Evolutionary conservation across 2,329 filamentous ascomycete species (phyloP).

Genomic region (Exophiala bonariae): DNA sequence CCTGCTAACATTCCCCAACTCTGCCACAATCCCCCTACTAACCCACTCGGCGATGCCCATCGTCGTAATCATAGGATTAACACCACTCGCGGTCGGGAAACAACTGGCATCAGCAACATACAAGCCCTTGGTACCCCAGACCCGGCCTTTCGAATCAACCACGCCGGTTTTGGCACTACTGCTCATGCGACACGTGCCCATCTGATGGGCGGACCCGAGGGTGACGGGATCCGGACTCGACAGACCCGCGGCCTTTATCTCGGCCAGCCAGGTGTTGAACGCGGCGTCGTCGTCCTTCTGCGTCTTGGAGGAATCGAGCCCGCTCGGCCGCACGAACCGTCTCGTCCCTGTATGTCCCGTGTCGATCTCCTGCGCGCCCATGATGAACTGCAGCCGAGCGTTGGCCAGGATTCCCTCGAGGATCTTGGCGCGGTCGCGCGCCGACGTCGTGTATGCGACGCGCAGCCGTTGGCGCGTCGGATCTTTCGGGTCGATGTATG

Average conservation of each 20-base stretch:
- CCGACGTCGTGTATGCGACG: conserved; percentile 69
- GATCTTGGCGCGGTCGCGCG: conserved; percentile 70
- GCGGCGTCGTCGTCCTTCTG: conserved; percentile 45
- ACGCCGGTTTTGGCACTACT: conserved; percentile 41
- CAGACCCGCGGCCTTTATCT: conserved; percentile 48
- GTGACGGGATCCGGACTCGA: conserved; percentile 45
- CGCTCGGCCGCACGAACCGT: conserved; percentile 57
- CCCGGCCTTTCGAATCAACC: conserved; percentile 45
- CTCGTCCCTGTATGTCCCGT: conserved; percentile 61
- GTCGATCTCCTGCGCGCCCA: conserved; percentile 79
- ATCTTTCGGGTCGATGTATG: conserved; percentile 75
- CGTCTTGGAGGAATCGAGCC: background rate
- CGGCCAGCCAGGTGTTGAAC: conserved; percentile 57
- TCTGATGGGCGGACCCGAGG: conserved; percentile 49
- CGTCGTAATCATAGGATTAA: conserved; percentile 54
- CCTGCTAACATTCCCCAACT: no score
- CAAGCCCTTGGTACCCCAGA: conserved; percentile 47
- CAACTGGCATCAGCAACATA: conserved; percentile 53
- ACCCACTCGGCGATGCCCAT: conserved; percentile 52
- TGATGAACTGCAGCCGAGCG: conserved; percentile 74
- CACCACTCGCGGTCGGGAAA: conserved; percentile 52
- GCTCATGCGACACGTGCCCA: conserved; percentile 53
- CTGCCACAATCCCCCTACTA: conserved; percentile 37
- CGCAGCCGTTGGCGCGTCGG: conserved; percentile 63
- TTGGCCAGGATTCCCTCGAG: conserved; percentile 70